A percentile compares a stretch with the other conserved stretches of the same genome.
Conservation (phyloP, 345 rosid genomes). For the Brassica nigra region DNA sequence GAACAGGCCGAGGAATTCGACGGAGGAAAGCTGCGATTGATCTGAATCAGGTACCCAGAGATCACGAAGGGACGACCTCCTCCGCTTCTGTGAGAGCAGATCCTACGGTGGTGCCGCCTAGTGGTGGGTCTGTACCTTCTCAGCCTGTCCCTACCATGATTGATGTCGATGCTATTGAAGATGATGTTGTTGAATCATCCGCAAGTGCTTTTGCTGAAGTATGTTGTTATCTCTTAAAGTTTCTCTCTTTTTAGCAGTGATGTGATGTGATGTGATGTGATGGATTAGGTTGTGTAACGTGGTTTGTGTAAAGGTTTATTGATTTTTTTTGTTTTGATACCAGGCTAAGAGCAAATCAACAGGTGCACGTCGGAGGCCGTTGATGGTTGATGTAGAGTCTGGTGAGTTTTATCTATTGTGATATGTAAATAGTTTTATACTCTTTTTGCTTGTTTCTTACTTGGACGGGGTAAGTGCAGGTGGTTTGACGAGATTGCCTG, state of each 20-base stretch:
- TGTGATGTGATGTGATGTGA: not conserved
- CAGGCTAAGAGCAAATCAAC: conserved; percentile 79
- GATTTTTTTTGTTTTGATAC: conserved; percentile 26
- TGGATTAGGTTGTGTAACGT: not conserved
- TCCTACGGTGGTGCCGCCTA: conserved; percentile 18
- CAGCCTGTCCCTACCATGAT: conserved; percentile 44
- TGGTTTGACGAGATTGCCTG: conserved; percentile 22
- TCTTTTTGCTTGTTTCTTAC: not conserved
- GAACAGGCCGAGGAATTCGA: conserved; percentile 23
- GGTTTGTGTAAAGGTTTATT: not conserved
- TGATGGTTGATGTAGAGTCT: conserved; percentile 74
- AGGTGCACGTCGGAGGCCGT: conserved; percentile 48
- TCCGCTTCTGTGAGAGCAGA: conserved; percentile 21
- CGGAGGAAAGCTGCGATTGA: conserved; percentile 39
- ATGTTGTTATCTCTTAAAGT: conserved; percentile 4
- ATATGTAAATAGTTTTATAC: not conserved
- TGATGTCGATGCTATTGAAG: conserved; percentile 80
- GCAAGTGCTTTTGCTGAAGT: conserved; percentile 88
- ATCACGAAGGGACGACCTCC: conserved; percentile 40
- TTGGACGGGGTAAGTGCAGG: conserved; percentile 22
- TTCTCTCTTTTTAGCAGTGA: not conserved
- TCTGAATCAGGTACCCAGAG: conserved; percentile 35
- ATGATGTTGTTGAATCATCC: conserved; percentile 77
- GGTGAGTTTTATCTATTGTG: conserved; percentile 45
- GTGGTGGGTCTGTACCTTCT: conserved; percentile 16